A percentile compares a stretch with the other conserved stretches of the same genome.
These are phyloP conservation scores for Podospora anserina DNA, from an alignment of 495 filamentous ascomycete genomes.

Conservation along the genomic window DNA sequence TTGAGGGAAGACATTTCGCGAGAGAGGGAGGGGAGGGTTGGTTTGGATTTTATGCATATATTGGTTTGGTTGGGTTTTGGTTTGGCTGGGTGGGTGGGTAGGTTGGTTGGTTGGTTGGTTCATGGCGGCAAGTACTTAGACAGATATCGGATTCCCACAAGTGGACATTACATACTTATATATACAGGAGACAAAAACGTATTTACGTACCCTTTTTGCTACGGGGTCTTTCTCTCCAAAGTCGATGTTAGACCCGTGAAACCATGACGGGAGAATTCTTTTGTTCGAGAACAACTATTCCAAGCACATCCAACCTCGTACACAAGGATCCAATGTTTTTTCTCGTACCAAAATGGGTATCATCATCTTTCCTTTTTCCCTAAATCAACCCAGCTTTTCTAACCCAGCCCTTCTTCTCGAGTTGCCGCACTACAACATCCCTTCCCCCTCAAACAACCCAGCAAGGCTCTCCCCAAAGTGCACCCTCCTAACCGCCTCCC, in stretches of 20 bases:
- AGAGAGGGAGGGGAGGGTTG: neutral
- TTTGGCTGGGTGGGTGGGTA: neutral
- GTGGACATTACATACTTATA: neutral
- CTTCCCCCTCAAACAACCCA: conserved; percentile 69
- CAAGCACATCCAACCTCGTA: too few relatives aligned
- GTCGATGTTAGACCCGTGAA: too few relatives aligned
- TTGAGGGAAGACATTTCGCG: neutral
- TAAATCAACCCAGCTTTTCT: neutral
- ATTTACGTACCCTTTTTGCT: neutral
- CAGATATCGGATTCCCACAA: neutral
- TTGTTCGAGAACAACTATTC: too few relatives aligned
- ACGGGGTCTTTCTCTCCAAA: too few relatives aligned
- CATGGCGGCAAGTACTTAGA: neutral
- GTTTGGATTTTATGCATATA: neutral
- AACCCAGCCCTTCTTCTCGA: neutral
- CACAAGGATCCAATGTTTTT: too few relatives aligned
- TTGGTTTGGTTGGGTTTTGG: neutral
- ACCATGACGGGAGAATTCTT: too few relatives aligned
- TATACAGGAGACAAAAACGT: neutral
- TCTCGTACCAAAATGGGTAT: neutral
- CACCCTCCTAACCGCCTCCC: conserved; percentile 92
- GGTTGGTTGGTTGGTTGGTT: neutral
- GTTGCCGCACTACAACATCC: neutral
- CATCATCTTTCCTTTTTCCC: neutral
- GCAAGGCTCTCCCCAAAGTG: conserved; percentile 98